Conservation (phyloP, 441 rosid genomes). For the Gossypium trilobum region DNA sequence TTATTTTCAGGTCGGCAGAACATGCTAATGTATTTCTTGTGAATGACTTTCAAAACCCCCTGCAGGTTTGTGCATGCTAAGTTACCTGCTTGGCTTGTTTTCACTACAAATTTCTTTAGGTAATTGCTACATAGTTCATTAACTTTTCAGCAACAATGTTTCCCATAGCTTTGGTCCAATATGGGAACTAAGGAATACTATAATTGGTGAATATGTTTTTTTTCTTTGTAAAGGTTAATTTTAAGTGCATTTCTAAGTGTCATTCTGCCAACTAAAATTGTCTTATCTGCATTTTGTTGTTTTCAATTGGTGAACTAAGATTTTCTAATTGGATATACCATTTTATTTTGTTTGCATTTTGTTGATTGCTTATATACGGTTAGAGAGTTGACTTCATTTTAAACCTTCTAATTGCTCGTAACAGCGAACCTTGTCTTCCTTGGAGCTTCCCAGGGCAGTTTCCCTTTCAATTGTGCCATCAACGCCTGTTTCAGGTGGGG, state of each 20-base stretch:
- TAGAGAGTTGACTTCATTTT: not conserved
- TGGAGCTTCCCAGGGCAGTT: conserved; percentile 81
- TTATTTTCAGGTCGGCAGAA: conserved; percentile 64
- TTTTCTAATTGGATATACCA: not conserved
- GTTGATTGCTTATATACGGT: not conserved
- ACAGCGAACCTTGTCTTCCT: conserved; percentile 82
- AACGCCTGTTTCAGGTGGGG: conserved; percentile 32
- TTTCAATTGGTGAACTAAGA: not conserved
- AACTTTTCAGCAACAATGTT: conserved; percentile 5
- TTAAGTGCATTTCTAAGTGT: not conserved
- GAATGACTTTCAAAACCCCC: conserved; percentile 78
- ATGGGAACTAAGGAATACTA: not conserved
- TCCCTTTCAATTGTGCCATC: conserved; percentile 53
- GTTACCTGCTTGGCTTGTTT: not conserved
- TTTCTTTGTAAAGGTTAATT: not conserved
- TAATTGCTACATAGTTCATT: not conserved
- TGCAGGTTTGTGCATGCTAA: conserved; percentile 51
- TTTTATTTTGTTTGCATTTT: not conserved
- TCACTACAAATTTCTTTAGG: not conserved
- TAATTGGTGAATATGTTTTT: not conserved
- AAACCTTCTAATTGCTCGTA: conserved; percentile 21
- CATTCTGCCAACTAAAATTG: not conserved
- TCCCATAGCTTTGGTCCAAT: not conserved
- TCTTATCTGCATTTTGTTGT: not conserved
- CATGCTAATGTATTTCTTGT: conserved; percentile 84